Conservation (phyloP, 257 asterid genomes). For the Avicennia marina region DNA sequence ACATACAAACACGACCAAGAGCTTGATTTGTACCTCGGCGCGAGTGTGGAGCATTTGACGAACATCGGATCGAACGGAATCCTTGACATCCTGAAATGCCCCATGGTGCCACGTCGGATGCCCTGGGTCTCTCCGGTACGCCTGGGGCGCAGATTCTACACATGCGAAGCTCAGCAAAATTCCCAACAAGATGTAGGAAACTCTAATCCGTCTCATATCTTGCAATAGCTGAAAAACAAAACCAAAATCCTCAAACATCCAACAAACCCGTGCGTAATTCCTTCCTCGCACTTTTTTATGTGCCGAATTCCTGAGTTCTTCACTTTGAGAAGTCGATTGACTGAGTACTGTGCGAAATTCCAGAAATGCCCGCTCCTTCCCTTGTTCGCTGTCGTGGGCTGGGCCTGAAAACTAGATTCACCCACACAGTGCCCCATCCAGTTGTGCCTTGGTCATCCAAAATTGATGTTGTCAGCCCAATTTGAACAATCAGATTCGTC, state of each 20-base stretch:
- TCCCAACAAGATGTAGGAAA: slow-evolving; percentile 24
- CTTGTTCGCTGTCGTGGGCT: slow-evolving; percentile 8
- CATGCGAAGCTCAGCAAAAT: slow-evolving; percentile 35
- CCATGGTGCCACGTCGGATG: slow-evolving; percentile 98
- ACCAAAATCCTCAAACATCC: too few relatives aligned
- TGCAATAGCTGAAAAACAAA: neutral
- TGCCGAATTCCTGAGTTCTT: slow-evolving; percentile 15
- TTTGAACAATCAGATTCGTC: too few relatives aligned
- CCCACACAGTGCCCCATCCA: too few relatives aligned
- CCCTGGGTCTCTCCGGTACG: slow-evolving; percentile 91
- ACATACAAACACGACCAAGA: neutral
- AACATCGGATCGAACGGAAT: slow-evolving; percentile 81
- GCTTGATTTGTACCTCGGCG: slow-evolving; percentile 62
- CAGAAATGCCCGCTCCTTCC: slow-evolving; percentile 10
- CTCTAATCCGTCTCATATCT: slow-evolving; percentile 36
- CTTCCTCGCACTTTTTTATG: too few relatives aligned
- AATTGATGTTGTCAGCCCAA: too few relatives aligned
- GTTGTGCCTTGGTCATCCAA: too few relatives aligned
- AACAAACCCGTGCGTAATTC: too few relatives aligned
- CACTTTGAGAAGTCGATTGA: slow-evolving; percentile 24
- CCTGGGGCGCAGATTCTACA: slow-evolving; percentile 59
- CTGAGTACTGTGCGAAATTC: slow-evolving; percentile 21
- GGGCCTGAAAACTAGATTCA: neutral
- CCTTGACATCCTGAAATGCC: slow-evolving; percentile 92
- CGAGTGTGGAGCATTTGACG: slow-evolving; percentile 94